Evolutionary conservation across 2,329 filamentous ascomycete genomes (phyloP).

Genomic region (Verticillium nubilum): DNA sequence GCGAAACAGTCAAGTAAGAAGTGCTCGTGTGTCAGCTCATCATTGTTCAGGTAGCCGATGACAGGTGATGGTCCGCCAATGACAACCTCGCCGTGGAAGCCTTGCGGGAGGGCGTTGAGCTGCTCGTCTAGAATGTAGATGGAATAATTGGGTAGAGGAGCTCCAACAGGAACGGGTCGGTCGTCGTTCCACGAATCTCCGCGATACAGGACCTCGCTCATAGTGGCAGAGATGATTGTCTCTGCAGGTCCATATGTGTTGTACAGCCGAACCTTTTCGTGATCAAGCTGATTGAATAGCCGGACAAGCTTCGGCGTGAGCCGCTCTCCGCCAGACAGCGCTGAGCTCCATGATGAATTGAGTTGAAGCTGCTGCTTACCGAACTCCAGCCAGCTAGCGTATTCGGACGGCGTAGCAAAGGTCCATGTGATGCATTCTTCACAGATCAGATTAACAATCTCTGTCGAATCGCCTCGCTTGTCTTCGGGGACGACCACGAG

Average conservation of each 20-base stretch:
- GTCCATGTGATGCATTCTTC: constrained; percentile 30
- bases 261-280: constrained; percentile 8
- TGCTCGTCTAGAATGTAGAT: constrained; percentile 35
- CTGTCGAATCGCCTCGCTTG: constrained; percentile 24
- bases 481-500: constrained; percentile 25
- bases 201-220: constrained; percentile 8
- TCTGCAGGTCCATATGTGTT: constrained; percentile 27
- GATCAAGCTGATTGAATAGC: constrained; percentile 3
- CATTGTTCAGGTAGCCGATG: constrained; percentile 24
- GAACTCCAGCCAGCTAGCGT: constrained; percentile 21
- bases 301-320: not conserved
- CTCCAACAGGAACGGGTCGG: constrained; percentile 14
- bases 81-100: constrained; percentile 25
- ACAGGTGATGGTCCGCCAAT: constrained; percentile 23
- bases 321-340: not conserved
- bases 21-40: constrained; percentile 1
- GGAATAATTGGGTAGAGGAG: constrained; percentile 22
- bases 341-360: constrained; percentile 11
- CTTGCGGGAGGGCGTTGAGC: constrained; percentile 27
- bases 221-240: constrained; percentile 7
- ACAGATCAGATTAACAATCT: constrained; percentile 27
- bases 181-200: constrained; percentile 10
- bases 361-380: constrained; percentile 7
- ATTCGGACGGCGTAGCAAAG: constrained; percentile 34
- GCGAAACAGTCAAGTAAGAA: not conserved